Percentiles rank a stretch among this genome's conserved stretches.
Conservation (phyloP, 768 basidiomycete species). For the Rhodotorula kratochvilovae region DNA sequence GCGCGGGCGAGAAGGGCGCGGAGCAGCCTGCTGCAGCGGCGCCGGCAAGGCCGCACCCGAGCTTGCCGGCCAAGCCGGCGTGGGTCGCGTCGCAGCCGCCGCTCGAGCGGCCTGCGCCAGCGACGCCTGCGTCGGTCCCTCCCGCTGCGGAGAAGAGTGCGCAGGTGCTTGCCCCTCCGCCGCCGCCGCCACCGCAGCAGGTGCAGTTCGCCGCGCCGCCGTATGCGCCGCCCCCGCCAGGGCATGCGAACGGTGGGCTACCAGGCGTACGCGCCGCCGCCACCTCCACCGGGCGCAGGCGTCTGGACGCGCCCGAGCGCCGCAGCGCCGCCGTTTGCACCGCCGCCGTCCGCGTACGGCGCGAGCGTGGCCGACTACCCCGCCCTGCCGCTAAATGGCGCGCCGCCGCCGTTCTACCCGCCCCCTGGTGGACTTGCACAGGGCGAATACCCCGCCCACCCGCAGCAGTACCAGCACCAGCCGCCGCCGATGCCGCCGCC, state of each 20-base stretch:
- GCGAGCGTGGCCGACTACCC: not conserved
- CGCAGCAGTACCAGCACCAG: not conserved
- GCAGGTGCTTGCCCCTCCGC: not conserved
- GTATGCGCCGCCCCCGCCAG: not conserved
- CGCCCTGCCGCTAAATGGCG: not conserved
- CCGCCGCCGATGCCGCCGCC: too few relatives aligned
- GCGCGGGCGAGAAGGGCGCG: not conserved
- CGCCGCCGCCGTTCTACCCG: not conserved
- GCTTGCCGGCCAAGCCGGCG: conserved; percentile 28
- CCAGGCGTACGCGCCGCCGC: not conserved
- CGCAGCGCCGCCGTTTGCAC: too few relatives aligned
- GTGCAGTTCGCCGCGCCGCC: not conserved
- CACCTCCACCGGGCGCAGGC: not conserved
- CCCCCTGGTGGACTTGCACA: too few relatives aligned
- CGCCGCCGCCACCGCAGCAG: not conserved
- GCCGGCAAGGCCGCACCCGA: conserved; percentile 13
- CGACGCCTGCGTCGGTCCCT: not conserved
- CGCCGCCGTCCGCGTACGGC: not conserved
- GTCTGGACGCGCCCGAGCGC: not conserved
- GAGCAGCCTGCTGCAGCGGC: too few relatives aligned
- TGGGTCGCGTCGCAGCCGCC: conserved; percentile 21
- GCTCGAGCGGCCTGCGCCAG: not conserved
- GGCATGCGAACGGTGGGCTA: not conserved
- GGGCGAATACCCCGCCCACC: not conserved
- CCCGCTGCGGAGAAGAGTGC: not conserved